Evolutionary conservation across 2,329 filamentous ascomycete species (phyloP).

Genomic region (Aspergillus fructus): DNA sequence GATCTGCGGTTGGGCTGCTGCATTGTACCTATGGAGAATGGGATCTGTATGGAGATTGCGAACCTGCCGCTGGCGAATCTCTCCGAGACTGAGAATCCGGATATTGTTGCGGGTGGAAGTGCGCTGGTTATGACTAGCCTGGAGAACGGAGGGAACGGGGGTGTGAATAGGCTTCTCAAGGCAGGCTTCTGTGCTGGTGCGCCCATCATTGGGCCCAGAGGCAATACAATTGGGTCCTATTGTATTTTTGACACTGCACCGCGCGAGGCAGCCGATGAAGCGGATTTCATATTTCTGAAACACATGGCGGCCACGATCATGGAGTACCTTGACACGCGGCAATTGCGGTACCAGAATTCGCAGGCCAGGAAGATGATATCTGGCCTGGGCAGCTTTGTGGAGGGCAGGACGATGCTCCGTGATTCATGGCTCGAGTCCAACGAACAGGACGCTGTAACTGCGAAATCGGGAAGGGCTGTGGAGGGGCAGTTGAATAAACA

Average conservation of each 20-base stretch:
- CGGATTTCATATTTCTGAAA: conserved; percentile 9
- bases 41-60: no score
- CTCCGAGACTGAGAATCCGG: no score
- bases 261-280: background rate
- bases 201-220: background rate
- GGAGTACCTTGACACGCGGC: conserved; percentile 20
- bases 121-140: background rate
- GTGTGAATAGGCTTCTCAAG: background rate
- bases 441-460: no score
- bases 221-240: background rate
- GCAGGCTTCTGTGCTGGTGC: background rate
- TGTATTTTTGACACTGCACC: background rate
- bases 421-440: no score
- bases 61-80: no score
- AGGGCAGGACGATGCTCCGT: conserved; percentile 17
- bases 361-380: conserved; percentile 24
- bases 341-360: conserved; percentile 21
- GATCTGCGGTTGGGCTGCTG: no score
- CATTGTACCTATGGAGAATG: no score
- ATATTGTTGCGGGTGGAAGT: background rate
- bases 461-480: no score
- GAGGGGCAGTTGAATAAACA: no score
- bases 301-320: conserved; percentile 22
- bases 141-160: no score
- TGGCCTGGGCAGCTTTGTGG: conserved; percentile 21